phyloP scores from a whole-genome alignment of 2,329 filamentous ascomycete species.

The Fusarium setosum region DNA sequence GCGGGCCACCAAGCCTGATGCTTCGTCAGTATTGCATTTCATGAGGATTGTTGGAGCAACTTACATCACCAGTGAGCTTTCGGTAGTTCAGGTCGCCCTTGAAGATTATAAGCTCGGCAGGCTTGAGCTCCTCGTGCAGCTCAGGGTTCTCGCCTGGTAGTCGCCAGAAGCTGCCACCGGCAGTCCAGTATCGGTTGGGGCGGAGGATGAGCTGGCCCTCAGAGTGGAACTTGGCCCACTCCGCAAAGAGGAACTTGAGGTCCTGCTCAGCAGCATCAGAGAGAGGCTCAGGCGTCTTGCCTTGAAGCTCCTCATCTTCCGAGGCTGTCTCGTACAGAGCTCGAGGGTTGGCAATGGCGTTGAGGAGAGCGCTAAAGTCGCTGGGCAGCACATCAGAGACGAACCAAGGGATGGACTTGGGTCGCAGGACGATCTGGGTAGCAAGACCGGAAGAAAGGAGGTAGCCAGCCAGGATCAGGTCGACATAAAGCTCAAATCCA shows the following conservation, averaged over 20 bases:
- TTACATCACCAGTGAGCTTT: constrained; percentile 89
- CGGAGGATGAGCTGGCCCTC: constrained; percentile 87
- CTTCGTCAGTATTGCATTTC: constrained; percentile 14
- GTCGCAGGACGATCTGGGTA: constrained; percentile 87
- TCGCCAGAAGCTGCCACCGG: constrained; percentile 88
- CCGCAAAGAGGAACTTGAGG: constrained; percentile 80
- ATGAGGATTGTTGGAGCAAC: constrained; percentile 39
- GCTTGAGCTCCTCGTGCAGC: constrained; percentile 81
- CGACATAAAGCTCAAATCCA: constrained; percentile 96
- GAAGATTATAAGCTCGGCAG: constrained; percentile 90
- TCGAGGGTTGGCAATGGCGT: constrained; percentile 80
- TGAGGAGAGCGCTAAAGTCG: constrained; percentile 87
- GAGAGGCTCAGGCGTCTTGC: constrained; percentile 70
- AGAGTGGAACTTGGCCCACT: constrained; percentile 83
- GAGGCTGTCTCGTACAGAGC: constrained; percentile 81
- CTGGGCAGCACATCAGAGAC: constrained; percentile 92
- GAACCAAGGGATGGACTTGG: constrained; percentile 97
- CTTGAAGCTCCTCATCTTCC: constrained; percentile 71
- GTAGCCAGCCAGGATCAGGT: constrained; percentile 91
- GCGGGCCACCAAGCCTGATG: constrained; percentile 74
- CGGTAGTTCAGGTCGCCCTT: constrained; percentile 98
- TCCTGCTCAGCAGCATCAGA: constrained; percentile 74
- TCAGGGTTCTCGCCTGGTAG: constrained; percentile 75
- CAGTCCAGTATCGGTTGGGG: constrained; percentile 92
- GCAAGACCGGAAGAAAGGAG: constrained; percentile 86